A percentile compares a stretch with the other conserved stretches of the same genome.
phyloP scores from a whole-genome alignment of 768 basidiomycete species.

The Panellus pusillus region DNA sequence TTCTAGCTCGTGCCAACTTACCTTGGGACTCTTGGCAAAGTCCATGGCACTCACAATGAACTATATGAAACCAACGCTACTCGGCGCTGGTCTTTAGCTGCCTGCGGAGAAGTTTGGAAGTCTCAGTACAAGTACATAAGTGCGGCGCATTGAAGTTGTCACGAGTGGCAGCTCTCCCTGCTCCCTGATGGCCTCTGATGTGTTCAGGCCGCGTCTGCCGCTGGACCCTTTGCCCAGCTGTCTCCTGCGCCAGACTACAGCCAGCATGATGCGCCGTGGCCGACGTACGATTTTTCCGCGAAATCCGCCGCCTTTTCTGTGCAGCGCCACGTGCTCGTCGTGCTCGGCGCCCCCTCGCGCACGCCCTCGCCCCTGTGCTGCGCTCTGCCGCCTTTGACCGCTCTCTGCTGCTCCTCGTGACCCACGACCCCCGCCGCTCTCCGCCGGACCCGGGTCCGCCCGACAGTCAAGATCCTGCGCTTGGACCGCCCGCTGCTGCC shows the following conservation, averaged over 20 bases:
- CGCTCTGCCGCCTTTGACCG: conserved; percentile 32
- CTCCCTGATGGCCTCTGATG: conserved; percentile 19
- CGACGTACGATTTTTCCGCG: conserved; percentile 13
- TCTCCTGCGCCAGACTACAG: neutral
- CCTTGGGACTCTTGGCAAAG: too few species aligned
- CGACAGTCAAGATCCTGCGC: conserved; percentile 33
- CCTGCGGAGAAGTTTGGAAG: too few species aligned
- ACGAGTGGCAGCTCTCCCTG: too few species aligned
- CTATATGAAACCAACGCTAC: too few species aligned
- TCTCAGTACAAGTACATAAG: too few species aligned
- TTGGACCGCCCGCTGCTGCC: conserved; percentile 33
- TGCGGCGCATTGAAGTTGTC: too few species aligned
- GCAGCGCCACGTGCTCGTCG: conserved; percentile 33
- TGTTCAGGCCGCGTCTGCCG: conserved; percentile 39
- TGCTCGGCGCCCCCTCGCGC: conserved; percentile 38
- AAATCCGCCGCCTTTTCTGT: conserved; percentile 4
- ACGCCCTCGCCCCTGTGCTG: conserved; percentile 38
- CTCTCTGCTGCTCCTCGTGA: conserved; percentile 42
- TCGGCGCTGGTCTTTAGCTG: too few species aligned
- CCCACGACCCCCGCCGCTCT: conserved; percentile 37
- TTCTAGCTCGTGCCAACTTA: too few species aligned
- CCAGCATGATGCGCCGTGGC: conserved; percentile 28
- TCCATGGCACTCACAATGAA: too few species aligned
- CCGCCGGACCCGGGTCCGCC: conserved; percentile 21
- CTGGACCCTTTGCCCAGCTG: conserved; percentile 34